A percentile compares a stretch with the other conserved stretches of the same genome.
These are phyloP conservation scores for Spathaspora boniae DNA, from an alignment of 805 yeast genomes.

Conservation along the genomic window DNA sequence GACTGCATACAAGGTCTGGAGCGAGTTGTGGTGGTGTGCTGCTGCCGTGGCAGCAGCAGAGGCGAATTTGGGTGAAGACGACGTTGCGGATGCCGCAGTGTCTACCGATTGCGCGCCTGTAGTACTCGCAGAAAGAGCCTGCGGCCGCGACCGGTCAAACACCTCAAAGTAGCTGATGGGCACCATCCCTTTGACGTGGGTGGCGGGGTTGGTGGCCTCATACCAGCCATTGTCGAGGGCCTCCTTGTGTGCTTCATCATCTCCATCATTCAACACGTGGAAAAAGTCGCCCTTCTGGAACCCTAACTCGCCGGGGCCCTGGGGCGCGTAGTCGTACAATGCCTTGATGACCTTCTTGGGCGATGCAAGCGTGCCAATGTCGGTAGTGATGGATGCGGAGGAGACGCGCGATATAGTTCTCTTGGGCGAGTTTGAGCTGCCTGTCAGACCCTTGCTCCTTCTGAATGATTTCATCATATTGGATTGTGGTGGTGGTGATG, in stretches of 20 bases:
- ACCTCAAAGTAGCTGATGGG: slow-evolving; percentile 83
- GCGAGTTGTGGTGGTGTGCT: slow-evolving; percentile 17
- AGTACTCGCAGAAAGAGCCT: slow-evolving; percentile 11
- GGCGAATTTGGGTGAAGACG: too few species aligned
- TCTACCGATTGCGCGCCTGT: too few species aligned
- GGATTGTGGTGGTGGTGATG: background rate
- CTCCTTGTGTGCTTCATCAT: slow-evolving; percentile 20
- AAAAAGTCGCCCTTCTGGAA: slow-evolving; percentile 85
- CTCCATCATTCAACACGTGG: slow-evolving; percentile 50
- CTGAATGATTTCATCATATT: slow-evolving; percentile 41
- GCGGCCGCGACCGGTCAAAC: slow-evolving; percentile 56
- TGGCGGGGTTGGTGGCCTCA: slow-evolving; percentile 84
- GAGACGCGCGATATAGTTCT: slow-evolving; percentile 30
- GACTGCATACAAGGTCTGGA: slow-evolving; percentile 69
- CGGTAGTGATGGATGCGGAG: slow-evolving; percentile 13
- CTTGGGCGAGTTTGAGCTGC: slow-evolving; percentile 26
- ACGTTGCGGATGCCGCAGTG: too few species aligned
- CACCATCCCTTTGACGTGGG: slow-evolving; percentile 76
- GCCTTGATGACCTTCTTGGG: slow-evolving; percentile 88
- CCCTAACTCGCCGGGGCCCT: slow-evolving; percentile 74
- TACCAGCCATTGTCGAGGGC: slow-evolving; percentile 58
- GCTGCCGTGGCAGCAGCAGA: too few species aligned
- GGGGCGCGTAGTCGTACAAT: slow-evolving; percentile 69
- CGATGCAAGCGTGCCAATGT: slow-evolving; percentile 35
- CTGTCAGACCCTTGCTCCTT: slow-evolving; percentile 37